A percentile compares a stretch with the other conserved stretches of the same genome.
Conservation (phyloP, 2,329 filamentous ascomycete species). For the Cordyceps javanica region DNA sequence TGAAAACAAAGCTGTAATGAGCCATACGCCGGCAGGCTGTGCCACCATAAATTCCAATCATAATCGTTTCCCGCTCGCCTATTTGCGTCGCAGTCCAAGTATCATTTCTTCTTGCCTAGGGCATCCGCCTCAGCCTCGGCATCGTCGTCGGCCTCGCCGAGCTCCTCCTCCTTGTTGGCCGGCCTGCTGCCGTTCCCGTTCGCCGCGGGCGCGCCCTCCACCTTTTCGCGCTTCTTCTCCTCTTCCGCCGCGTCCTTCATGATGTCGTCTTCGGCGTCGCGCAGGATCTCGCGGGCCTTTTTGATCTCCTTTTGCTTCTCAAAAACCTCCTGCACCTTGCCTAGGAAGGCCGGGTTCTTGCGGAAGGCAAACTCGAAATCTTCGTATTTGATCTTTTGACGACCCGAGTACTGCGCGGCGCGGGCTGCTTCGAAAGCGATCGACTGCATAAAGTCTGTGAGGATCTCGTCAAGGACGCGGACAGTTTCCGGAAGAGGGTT, state of each 20-base stretch:
- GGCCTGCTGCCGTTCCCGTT: conserved; percentile 15
- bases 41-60: background rate
- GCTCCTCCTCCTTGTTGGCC: conserved; percentile 40
- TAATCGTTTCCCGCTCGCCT: background rate
- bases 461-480: conserved; percentile 84
- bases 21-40: background rate
- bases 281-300: conserved; percentile 69
- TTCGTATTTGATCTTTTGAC: conserved; percentile 96
- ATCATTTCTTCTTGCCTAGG: conserved; percentile 32
- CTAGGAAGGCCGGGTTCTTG: conserved; percentile 76
- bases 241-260: conserved; percentile 46
- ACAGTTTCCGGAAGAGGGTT: conserved; percentile 78
- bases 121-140: conserved; percentile 35
- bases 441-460: conserved; percentile 94
- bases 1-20: background rate
- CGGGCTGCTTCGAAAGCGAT: conserved; percentile 85
- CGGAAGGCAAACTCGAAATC: conserved; percentile 95
- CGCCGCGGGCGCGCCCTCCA: conserved; percentile 12
- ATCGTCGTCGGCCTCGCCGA: conserved; percentile 49
- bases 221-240: conserved; percentile 32
- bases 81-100: background rate
- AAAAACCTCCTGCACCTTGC: conserved; percentile 82
- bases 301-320: conserved; percentile 85
- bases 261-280: conserved; percentile 58
- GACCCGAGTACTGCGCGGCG: conserved; percentile 76